These are phyloP conservation scores for Mortierella hygrophila DNA, from an alignment of 192 early-diverging fungal genomes.

Conservation along the genomic window DNA sequence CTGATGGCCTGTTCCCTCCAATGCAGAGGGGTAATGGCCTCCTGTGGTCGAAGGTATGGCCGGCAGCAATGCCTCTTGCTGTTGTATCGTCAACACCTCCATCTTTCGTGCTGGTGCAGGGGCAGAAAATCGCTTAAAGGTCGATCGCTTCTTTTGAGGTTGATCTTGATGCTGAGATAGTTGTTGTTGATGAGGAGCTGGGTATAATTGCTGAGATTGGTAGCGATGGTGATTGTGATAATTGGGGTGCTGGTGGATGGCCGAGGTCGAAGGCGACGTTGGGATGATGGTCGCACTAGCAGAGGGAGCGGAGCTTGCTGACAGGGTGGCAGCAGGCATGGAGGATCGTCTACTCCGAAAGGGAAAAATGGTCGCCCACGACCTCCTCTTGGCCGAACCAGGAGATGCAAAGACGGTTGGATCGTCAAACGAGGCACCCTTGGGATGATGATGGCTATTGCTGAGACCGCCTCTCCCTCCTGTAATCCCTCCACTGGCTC, in stretches of 20 bases:
- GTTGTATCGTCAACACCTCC: slow-evolving; percentile 2
- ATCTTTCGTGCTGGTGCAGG: not conserved
- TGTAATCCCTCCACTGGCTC: slow-evolving; percentile 1
- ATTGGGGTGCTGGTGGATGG: not conserved
- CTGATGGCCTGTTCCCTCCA: not conserved
- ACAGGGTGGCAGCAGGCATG: slow-evolving; percentile 7
- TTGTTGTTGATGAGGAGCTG: not conserved
- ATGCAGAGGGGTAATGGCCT: not conserved
- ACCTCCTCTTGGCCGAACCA: slow-evolving; percentile 15
- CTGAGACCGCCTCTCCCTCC: slow-evolving; percentile 17
- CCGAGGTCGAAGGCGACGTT: not conserved
- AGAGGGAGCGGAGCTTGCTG: not conserved
- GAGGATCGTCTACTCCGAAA: slow-evolving; percentile 23
- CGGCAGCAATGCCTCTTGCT: not conserved
- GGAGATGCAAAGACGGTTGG: not conserved
- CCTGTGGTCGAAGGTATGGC: not conserved
- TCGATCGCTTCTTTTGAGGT: slow-evolving; percentile 7
- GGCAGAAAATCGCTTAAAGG: slow-evolving; percentile 1
- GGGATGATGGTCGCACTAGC: not conserved
- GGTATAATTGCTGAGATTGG: slow-evolving; percentile 1
- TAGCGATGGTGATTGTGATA: not conserved
- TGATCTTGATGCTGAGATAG: not conserved
- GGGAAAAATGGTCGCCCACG: slow-evolving; percentile 33
- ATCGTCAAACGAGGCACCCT: slow-evolving; percentile 3
- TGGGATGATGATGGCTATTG: slow-evolving; percentile 10